Evolutionary conservation across 108 stramenopile genomes (phyloP), one percentile per base, ranked within the genome.

Genomic region (Fistulifera solaris): DNA sequence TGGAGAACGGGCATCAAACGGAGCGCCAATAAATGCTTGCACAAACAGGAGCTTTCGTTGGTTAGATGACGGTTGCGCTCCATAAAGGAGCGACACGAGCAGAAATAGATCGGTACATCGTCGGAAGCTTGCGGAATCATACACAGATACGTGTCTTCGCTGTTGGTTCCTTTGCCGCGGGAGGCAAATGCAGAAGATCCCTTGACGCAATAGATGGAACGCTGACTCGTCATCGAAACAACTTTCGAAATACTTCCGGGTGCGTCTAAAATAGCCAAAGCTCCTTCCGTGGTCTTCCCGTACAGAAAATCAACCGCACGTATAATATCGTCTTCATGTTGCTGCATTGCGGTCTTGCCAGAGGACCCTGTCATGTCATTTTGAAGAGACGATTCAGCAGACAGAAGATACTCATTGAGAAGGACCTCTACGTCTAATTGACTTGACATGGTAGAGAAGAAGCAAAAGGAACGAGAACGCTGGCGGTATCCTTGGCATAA

Each of bases 221-320:
- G 27, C 18, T 54, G 53, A n/a, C 28, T 38, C 4, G 28, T 17
- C 38, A 18, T n/a, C 3, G 53, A 54, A 4, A 54, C 53, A 18
- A 54, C 53, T 17, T 31, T 25, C 7, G 53, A 31, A 54, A 54
- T 54, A n/a, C n/a, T 39, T 17, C 14, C 18, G 11, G 25, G 16
- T 4, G 28, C 28, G 28, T 54, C 53, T 1, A 54, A 13, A 54
- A 58, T 44, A 21, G 27, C 16, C 44, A 49, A 12, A 21, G 53
- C 53, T 1, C 17, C 53, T 35, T 54, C 53, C 18, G 22, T 27
- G n/a, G 48, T 48, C 16, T 24, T 66, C 6, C 58, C 58, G 48
- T 48, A 66, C 18, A 66, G 27, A 50, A 59, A 66, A 17, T 66
- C 65, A 12, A 57, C 41, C 38, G 58, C 58, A 19, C 59, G 39